Evolutionary conservation across 2,329 filamentous ascomycete genomes (phyloP), one percentile per base, ranked within the genome.

Genomic region (Penicillium sp.): DNA sequence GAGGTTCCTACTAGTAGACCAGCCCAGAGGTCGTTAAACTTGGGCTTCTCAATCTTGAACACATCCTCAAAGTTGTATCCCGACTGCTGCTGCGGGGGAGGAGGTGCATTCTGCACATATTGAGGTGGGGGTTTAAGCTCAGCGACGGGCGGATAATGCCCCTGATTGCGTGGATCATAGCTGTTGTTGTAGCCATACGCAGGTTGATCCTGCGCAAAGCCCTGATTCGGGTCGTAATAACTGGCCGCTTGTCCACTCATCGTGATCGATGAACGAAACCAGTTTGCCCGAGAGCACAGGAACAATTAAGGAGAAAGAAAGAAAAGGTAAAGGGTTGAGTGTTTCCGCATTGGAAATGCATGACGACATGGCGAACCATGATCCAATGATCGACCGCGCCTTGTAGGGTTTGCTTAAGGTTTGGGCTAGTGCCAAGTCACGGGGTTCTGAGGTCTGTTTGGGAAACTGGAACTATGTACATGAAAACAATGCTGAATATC

Each of bases 1-100:
- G 10, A 12, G 10, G 7, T 6, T 1, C 72, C 11, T 62, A 84
- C 81, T 57, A 95, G 68, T 27, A 93, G 68, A 3, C 84, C 88
- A 3, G 89, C 89, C 90, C 89, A 95, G 16, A 85, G 59, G 60
- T 96, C 90, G 56, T 95, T 86, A 67, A 76, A 95, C 62, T 90
- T 93, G n/a, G 87, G 87, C 47, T 72, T 80, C 35, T 85, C 77
- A 35, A 95, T 65, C 64, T 82, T 82, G 72, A 96, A 95, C 1
- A 80, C 77, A 56, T 95, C 76, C 13, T 90, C 79, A 59, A 93
- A 95, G 31, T 56, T 54, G 44, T 62, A 61, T 20, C 55, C 52
- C 3, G 52, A 51, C 11, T 59, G 52, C 35, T 55, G 54, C 31
- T 47, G 32, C 41, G 43, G 12, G 41, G 41, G 4, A 42, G 43